These are phyloP conservation scores for Trametes pubescens DNA, from an alignment of 1,284 basidiomycete genomes.

Conservation along the genomic window DNA sequence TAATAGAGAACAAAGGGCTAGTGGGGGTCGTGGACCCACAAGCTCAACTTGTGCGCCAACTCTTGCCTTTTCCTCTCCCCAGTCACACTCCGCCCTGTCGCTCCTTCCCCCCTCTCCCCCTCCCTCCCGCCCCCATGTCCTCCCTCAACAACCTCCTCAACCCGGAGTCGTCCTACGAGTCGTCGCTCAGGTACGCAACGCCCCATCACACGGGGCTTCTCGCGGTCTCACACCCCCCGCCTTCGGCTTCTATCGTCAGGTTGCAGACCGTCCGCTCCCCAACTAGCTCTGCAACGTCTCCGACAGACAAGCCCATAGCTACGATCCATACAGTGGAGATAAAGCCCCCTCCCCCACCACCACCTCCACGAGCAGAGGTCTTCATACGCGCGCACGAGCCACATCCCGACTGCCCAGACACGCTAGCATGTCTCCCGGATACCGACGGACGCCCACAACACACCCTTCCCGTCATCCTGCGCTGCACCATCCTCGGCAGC, in stretches of 20 bases:
- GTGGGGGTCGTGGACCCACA: slow-evolving; percentile 47
- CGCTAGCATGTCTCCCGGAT: slow-evolving; percentile 77
- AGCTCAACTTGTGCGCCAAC: slow-evolving; percentile 44
- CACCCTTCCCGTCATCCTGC: slow-evolving; percentile 80
- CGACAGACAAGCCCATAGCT: slow-evolving; percentile 30
- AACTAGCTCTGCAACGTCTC: slow-evolving; percentile 33
- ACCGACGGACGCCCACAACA: slow-evolving; percentile 80
- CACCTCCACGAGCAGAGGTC: slow-evolving; percentile 35
- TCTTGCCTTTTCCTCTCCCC: slow-evolving; percentile 42
- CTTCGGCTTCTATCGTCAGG: slow-evolving; percentile 25
- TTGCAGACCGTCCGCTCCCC: slow-evolving; percentile 34
- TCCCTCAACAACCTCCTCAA: slow-evolving; percentile 48
- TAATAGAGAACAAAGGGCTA: slow-evolving; percentile 43
- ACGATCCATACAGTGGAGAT: slow-evolving; percentile 38
- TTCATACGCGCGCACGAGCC: slow-evolving; percentile 44
- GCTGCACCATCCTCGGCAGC: slow-evolving; percentile 82
- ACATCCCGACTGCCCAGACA: slow-evolving; percentile 79
- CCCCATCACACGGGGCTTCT: slow-evolving; percentile 8
- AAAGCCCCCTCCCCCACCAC: slow-evolving; percentile 37
- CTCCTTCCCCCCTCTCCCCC: slow-evolving; percentile 25
- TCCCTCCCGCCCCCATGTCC: slow-evolving; percentile 39
- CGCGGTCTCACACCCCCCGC: slow-evolving; percentile 20
- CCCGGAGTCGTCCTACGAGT: slow-evolving; percentile 41
- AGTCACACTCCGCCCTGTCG: slow-evolving; percentile 30
- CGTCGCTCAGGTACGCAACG: slow-evolving; percentile 39